Base-by-base conservation (phyloP, 345 rosid genomes). In the Punica granatum region DNA sequence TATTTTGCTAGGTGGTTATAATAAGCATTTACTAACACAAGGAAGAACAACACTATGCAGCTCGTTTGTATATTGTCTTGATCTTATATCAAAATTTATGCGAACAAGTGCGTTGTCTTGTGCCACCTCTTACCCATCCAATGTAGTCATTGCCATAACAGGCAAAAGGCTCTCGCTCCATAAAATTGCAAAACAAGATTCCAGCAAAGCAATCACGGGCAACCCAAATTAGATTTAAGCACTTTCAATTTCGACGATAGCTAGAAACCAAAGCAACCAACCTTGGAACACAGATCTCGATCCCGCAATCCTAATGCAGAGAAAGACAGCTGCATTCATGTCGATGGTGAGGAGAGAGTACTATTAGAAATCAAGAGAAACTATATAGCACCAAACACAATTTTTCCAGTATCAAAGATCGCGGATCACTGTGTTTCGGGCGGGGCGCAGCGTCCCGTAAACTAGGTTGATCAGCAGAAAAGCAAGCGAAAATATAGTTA, bases 231-330 rank as follows among this genome's bases (percentile, higher is more conserved):
- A 19, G 21, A 72, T 15, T 32, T 30, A 39, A 23, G 41, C 43
- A n/a, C 42, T 39, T 7, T n/a, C 25, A 25, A 19, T n/a, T n/a
- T n/a, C n/a, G n/a, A 51, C 34, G 43, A 3, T 14, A 35, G 43
- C 4, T 44, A 7, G 67, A 60, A 58, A 70, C 41, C 23, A n/a
- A 31, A 62, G 67, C 11, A n/a, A 68, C 83, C 58, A 73, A 92
- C 98, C 98, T 90, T 88, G 60, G 98, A 90, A 69, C 84, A 76
- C 31, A 84, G 75, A 74, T 92, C 97, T 3, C 88, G 71, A 76
- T 90, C 93, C 21, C 87, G 84, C 75, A 92, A 76, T 72, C 77
- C 79, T 32, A 88, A 76, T 58, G 98, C 97, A 62, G 93, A 92
- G 67, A 88, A 92, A 0, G 97, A 90, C 72, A 92, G 67, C 98